These are phyloP conservation scores for Rutstroemia sydowiana DNA, from an alignment of 2,329 filamentous ascomycete genomes.

Conservation along the genomic window DNA sequence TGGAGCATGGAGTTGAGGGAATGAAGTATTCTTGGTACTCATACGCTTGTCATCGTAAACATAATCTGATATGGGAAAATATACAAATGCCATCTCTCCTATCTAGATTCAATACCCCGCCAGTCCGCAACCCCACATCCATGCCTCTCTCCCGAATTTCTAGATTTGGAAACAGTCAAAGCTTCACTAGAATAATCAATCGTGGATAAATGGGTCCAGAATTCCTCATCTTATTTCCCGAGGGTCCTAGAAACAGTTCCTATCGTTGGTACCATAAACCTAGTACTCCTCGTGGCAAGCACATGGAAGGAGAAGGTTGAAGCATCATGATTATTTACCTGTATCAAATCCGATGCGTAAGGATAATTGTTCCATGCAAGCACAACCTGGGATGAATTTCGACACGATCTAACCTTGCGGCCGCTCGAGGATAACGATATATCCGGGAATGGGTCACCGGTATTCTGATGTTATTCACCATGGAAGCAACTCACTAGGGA, in stretches of 20 bases:
- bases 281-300: not conserved
- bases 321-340: not conserved
- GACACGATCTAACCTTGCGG: not conserved
- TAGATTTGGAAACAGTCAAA: too few relatives aligned
- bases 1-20: not conserved
- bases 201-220: too few relatives aligned
- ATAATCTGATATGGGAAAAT: too few relatives aligned
- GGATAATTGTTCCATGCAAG: not conserved
- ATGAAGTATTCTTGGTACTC: too few relatives aligned
- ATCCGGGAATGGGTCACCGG: not conserved
- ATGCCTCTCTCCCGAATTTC: too few relatives aligned
- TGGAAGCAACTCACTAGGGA: not conserved
- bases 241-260: too few relatives aligned
- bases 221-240: too few relatives aligned
- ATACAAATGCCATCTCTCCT: too few relatives aligned
- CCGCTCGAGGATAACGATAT: not conserved
- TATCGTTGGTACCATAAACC: not conserved
- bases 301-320: not conserved
- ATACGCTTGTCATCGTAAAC: too few relatives aligned
- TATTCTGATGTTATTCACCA: not conserved
- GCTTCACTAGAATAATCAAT: too few relatives aligned
- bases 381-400: not conserved
- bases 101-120: too few relatives aligned
- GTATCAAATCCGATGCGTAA: not conserved
- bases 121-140: too few relatives aligned